Base-by-base conservation (phyloP, 2,329 filamentous ascomycete genomes). In the Xylaria arbuscula region DNA sequence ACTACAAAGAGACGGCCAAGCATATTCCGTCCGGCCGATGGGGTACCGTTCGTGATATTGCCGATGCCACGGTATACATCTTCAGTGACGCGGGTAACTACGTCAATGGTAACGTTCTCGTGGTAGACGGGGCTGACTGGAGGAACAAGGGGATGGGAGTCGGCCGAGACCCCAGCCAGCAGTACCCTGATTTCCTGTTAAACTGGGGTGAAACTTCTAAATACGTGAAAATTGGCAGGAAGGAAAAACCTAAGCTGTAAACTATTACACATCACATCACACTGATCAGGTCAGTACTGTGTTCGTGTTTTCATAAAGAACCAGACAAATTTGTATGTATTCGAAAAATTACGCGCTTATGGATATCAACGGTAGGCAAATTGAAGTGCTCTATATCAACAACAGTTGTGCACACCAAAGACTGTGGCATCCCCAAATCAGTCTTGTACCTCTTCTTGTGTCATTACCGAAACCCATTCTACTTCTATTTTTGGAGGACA, bases 11-110 rank as follows among this genome's bases (percentile, higher is more conserved):
- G 45, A 77, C 80, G 58, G 76, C 75, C 4, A 83, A 81, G 71
- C 76, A 78, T 9, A 86, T 97, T 45, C 96, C 96, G 0, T 81
- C 90, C 1, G 93, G 93, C 1, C 86, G 94, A 65, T 89, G 89
- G 80, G 96, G 95, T 7, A 88, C 88, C 0, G 89, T 97, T 32
- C 92, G 91, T 72, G 95, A 99, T 77, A 94, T 99, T 75, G 92
- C 94, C 0, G 95, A 99, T 80, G 93, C 95, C 0, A 98, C 95
- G 0, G 88, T 98, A 0, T 99, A 90, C 75, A 80, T 98, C 64
- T 96, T 98, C 77, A 92, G 92, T 54, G 92, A 97, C 54, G 89
- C 93, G 0, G 95, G 91, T 0, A 93, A 91, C 78, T 97, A 92
- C 79, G 89, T 98, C 55, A 97, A 92, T 73, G 96, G 94, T 0